Conservation (phyloP, 2,329 filamentous ascomycete species). For the Penicillium janthinellum region DNA sequence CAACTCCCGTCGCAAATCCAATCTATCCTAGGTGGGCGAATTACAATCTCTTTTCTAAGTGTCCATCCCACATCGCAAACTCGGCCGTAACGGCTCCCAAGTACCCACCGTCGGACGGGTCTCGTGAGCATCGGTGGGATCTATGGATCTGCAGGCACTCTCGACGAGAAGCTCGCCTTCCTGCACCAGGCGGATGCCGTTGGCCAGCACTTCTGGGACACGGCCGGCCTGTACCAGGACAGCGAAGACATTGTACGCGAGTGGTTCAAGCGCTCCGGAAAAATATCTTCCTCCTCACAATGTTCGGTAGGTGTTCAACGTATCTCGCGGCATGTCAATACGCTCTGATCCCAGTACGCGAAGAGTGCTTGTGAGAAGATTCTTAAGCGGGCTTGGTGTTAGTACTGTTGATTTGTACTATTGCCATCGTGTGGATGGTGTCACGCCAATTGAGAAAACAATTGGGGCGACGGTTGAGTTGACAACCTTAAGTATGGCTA, state of each 20-base stretch:
- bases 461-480: slow-evolving; percentile 48
- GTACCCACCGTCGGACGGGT: slow-evolving; percentile 29
- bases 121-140: slow-evolving; percentile 25
- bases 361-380: slow-evolving; percentile 38
- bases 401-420: slow-evolving; percentile 49
- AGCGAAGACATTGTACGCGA: slow-evolving; percentile 36
- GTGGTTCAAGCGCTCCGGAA: slow-evolving; percentile 44
- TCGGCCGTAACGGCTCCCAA: slow-evolving; percentile 26
- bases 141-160: slow-evolving; percentile 22
- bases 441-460: slow-evolving; percentile 50
- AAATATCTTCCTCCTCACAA: slow-evolving; percentile 48
- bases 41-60: neutral
- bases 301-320: slow-evolving; percentile 37
- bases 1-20: too few relatives aligned
- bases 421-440: slow-evolving; percentile 47
- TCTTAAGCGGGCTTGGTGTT: slow-evolving; percentile 39
- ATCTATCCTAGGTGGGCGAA: too few relatives aligned
- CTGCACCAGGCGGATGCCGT: slow-evolving; percentile 29
- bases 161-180: slow-evolving; percentile 14
- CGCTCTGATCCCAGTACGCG: slow-evolving; percentile 41
- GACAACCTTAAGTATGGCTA: slow-evolving; percentile 32
- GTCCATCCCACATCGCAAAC: slow-evolving; percentile 13
- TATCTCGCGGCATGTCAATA: slow-evolving; percentile 9
- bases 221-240: slow-evolving; percentile 36
- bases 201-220: slow-evolving; percentile 37